Base-by-base conservation (phyloP, 306 rosid genomes). In the Hylodesmum podocarpum region DNA sequence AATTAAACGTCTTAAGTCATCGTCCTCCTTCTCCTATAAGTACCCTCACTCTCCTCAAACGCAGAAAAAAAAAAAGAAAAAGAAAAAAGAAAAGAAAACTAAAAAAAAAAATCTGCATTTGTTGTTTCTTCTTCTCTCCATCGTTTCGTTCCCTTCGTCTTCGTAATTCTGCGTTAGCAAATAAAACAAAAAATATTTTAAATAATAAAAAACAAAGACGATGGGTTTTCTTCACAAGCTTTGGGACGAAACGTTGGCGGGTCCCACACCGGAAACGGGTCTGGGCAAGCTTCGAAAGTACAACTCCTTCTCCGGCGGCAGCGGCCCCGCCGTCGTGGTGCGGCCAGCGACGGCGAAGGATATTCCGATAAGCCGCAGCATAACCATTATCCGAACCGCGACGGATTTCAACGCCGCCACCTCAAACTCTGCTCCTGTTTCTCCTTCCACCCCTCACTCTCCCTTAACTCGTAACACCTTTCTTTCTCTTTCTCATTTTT, bases 231-330 rank as follows among this genome's bases (percentile, higher is more conserved):
- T 95, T 64, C 85, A 90, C 58, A 95, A 90, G 83, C 87, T 95
- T 9, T 95, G 98, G 98, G 98, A 95, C 90, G 98, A 95, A 83
- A 92, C 96, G 43, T 78, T 95, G 34, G 98, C 97, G 57, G 98
- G 98, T 9, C 97, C 98, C 12, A 16, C 92, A 19, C 98, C 98
- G 1, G 98, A 95, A n/a, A 62, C 91, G 39, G 98, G 97, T 65
- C 90, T 94, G 57, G 87, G 95, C 18, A 91, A 88, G 73, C 96
- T 92, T 78, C 96, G 98, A 11, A 92, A 92, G 72, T 88, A 66
- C 41, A 77, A 90, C 51, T 87, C 97, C 10, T 61, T 89, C 73
- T 65, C 87, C 15, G 76, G 64, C 40, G n/a, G 62, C 58, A 2
- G 58, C 14, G 3, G 59, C 8, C n/a, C n/a, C n/a, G n/a, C n/a